Evolutionary conservation across 148 eudicot genomes (phyloP), one percentile per base, ranked within the genome.

Genomic region (Fallopia convolvulus): DNA sequence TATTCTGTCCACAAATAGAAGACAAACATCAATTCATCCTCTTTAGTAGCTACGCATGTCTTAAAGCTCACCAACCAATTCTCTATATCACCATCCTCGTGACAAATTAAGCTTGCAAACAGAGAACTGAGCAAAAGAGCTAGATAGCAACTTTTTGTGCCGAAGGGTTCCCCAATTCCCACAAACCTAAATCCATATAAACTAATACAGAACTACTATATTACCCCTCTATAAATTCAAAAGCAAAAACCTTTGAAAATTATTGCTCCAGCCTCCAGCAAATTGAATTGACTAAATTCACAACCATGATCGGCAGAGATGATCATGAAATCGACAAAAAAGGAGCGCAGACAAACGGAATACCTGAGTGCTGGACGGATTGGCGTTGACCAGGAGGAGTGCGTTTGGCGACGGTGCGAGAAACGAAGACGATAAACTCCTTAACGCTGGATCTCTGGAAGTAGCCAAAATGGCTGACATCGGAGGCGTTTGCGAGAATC

Each of bases 281-380:
- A 72, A 72, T 72, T 42, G 75, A 23, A 73, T 48, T 48, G 36
- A 44, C 32, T 10, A 20, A 44, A 1, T 9, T 11, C 26, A 73
- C 4, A 73, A 73, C 36, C 75, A 73, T 20, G 52, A 73, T 20
- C 75, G n/a, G 33, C 17, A 44, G 44, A 13, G 70, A 65, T 30
- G 41, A 30, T 65, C 39, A 14, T 65, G 8, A 65, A 26, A 65
- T 30, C 30, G 70, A 32, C 12, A 26, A 26, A n/a, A n/a, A n/a
- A n/a, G n/a, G n/a, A n/a, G n/a, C n/a, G n/a, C n/a, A n/a, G 72
- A 36, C 39, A 26, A 36, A 3, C 8, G 39, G 23, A 46, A 77
- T 40, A 87, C 94, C 94, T 90, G 87, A 89, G 79, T 90, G 91
- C 70, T 84, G 89, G 17, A 90, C 91, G 36, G 94, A 88, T 77